Base-by-base conservation (phyloP, 2,329 filamentous ascomycete genomes). In the Aureobasidium sp. region DNA sequence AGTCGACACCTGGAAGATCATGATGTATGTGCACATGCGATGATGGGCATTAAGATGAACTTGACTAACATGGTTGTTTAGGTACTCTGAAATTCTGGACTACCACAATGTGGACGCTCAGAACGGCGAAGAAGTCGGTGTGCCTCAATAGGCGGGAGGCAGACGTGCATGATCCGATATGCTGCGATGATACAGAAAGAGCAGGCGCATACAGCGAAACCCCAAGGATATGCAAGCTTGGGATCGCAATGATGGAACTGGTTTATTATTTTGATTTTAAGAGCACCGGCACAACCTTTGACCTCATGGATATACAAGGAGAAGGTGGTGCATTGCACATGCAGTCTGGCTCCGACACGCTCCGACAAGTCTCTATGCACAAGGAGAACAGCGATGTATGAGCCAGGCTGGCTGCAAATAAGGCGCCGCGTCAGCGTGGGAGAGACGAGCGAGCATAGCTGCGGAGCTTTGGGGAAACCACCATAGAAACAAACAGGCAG, bases 1-100 rank as follows among this genome's bases (percentile, higher is more conserved):
- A 0, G 92, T 97, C 56, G 94, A 99, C 73, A 96, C 92, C n/a
- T 99, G 94, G 94, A 99, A 99, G 81, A 97, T 99, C 74, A 99
- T 97, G 94, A 99, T 99, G 94, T 96, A 82, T 73, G 88, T 62
- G 20, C 15, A 42, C 9, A 53, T 59, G 3, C 32, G 26, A 48
- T 12, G 15, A 26, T 39, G n/a, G 37, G n/a, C 29, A 20, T 10
- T 32, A 36, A 27, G n/a, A 36, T 13, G 42, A 48, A 29, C 37
- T 15, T 7, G 32, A 42, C 55, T 58, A 29, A 58, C 32, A 12
- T n/a, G 42, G 9, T 23, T 47, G 6, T 48, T 5, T 64, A 96
- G 92, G 91, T 97, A 97, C 81, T 96, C 92, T 58, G 93, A 97
- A 76, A 97, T 99, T 70, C 87, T 97, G 70, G 92, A 97, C 77